Evolutionary conservation across 306 rosid species (phyloP), one percentile per base, ranked within the genome.

Genomic region (Prunus davidiana): DNA sequence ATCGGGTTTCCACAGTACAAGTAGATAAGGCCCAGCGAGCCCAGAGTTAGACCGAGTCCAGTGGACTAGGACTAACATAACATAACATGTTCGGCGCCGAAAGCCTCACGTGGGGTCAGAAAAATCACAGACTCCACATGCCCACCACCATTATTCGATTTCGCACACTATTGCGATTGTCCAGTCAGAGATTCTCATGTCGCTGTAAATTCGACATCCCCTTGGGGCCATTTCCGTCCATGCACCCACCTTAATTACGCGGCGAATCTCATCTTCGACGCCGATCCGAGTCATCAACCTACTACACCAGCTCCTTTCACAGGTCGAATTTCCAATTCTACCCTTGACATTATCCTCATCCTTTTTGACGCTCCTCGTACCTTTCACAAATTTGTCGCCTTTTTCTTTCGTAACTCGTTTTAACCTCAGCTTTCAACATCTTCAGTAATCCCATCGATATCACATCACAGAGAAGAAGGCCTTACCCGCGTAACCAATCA

Each of bases 321-420:
- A 12, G 43, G 4, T 0, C 1, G 30, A 58, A 84, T 25, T 87
- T 50, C 85, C 91, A 3, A 0, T 15, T 67, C 6, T 85, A 41
- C 86, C 87, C 88, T 71, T 27, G 3, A 1, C 22, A 14, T 3
- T 65, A 12, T 6, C 72, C 34, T 73, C 47, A 10, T 19, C 19
- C 28, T 9, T 57, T 64, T 74, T 38, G 0, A 63, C 63, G 14
- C 19, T 41, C 80, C 83, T 82, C 78, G 82, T 76, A 52, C 34
- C 49, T 20, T 34, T 76, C 84, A 81, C 64, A 18, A 14, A 28
- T 79, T 68, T 86, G 90, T 88, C 90, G 57, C 60, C 73, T 82
- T 77, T 67, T 22, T n/a, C 69, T 9, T 71, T 41, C 8, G 19
- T 61, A 24, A 22, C 60, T 0, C 13, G 18, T 72, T 74, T 77